A percentile compares a stretch with the other conserved stretches of the same genome.
These are phyloP conservation scores for Spirogloea muscicola DNA, from an alignment of 139 green algal species.

Conservation along the genomic window DNA sequence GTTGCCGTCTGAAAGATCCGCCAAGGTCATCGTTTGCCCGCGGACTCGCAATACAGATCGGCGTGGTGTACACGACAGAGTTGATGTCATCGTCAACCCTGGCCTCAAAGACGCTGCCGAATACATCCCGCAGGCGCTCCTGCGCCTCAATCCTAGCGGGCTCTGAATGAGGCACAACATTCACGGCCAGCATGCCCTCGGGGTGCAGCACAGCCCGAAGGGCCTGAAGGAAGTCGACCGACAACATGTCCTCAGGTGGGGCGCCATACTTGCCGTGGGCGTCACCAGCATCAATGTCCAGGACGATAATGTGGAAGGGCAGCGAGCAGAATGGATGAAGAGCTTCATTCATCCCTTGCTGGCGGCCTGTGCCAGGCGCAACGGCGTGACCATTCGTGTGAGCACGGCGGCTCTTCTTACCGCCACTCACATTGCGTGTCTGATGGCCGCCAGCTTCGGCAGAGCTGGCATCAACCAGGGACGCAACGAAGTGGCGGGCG, in stretches of 20 bases:
- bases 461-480: background rate
- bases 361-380: too few species aligned
- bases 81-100: background rate
- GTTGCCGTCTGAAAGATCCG: too few species aligned
- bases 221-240: background rate
- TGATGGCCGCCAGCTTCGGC: too few species aligned
- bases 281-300: background rate
- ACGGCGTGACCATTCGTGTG: too few species aligned
- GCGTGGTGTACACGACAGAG: background rate
- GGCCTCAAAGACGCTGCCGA: background rate
- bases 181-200: background rate
- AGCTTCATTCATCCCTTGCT: too few species aligned
- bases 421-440: too few species aligned
- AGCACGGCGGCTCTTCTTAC: too few species aligned
- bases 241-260: background rate
- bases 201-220: background rate
- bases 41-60: too few species aligned
- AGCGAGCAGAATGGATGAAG: too few species aligned
- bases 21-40: too few species aligned
- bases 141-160: background rate
- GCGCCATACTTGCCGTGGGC: background rate
- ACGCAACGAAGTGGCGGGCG: background rate
- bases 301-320: background rate
- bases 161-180: background rate
- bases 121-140: background rate